These are phyloP conservation scores for Aureobasidium sp. DNA, from an alignment of 2,329 filamentous ascomycete genomes.

Conservation along the genomic window DNA sequence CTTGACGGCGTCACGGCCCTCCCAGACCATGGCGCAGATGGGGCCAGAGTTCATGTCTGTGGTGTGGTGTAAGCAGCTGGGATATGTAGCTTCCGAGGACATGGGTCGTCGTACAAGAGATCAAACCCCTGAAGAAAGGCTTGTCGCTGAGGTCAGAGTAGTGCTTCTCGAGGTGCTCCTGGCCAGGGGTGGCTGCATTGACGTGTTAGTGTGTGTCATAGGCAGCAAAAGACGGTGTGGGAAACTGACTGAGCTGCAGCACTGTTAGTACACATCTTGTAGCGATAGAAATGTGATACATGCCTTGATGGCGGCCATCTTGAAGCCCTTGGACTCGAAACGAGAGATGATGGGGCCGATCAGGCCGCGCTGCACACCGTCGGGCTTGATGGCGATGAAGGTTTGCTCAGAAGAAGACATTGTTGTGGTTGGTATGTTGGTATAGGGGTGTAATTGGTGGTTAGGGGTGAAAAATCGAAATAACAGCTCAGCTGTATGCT, in stretches of 20 bases:
- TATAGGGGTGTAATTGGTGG: slow-evolving; percentile 17
- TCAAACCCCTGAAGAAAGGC: slow-evolving; percentile 93
- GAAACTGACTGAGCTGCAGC: neutral
- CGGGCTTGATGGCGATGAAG: slow-evolving; percentile 76
- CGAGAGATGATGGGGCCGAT: slow-evolving; percentile 94
- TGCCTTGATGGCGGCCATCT: slow-evolving; percentile 97
- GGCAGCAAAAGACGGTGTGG: neutral
- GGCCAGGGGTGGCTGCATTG: slow-evolving; percentile 41
- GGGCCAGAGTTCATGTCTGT: slow-evolving; percentile 94
- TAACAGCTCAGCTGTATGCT: no score
- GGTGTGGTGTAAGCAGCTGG: slow-evolving; percentile 17
- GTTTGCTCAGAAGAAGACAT: slow-evolving; percentile 71
- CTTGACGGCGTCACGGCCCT: slow-evolving; percentile 98
- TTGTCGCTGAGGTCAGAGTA: slow-evolving; percentile 88
- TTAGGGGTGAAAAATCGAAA: no score
- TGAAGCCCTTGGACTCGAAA: slow-evolving; percentile 98
- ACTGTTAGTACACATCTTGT: neutral
- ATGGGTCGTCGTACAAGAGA: slow-evolving; percentile 60
- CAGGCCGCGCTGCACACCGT: slow-evolving; percentile 95
- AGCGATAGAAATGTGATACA: slow-evolving; percentile 16
- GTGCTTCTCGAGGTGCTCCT: slow-evolving; percentile 97
- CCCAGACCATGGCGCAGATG: slow-evolving; percentile 99
- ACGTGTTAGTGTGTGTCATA: neutral
- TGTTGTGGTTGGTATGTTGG: slow-evolving; percentile 4
- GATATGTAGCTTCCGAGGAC: neutral